phyloP scores from a whole-genome alignment of 2,329 filamentous ascomycete genomes.

The Hirsutella minnesotensis region DNA sequence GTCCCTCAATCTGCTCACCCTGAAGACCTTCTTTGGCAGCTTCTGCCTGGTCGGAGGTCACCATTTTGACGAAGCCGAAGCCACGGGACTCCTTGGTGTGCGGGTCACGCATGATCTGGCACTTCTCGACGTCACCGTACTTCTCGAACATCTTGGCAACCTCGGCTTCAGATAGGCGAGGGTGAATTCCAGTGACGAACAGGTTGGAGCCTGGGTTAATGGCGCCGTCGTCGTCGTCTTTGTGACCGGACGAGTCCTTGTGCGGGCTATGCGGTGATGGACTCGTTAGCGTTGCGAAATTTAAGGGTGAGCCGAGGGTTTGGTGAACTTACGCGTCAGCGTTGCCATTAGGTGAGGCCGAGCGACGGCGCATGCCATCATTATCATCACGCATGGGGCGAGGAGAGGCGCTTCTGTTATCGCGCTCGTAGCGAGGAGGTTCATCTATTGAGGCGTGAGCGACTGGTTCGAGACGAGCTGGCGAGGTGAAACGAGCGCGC shows the following conservation, averaged over 20 bases:
- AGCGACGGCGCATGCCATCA: slow-evolving; percentile 47
- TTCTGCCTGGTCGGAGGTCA: slow-evolving; percentile 86
- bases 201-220: slow-evolving; percentile 94
- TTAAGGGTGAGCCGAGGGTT: no score
- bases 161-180: slow-evolving; percentile 77
- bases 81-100: slow-evolving; percentile 98
- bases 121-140: slow-evolving; percentile 97
- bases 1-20: slow-evolving; percentile 88
- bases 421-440: slow-evolving; percentile 52
- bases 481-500: background rate
- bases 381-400: slow-evolving; percentile 49
- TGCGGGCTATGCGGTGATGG: background rate
- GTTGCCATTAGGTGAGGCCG: slow-evolving; percentile 47
- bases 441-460: slow-evolving; percentile 34
- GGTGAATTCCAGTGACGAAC: slow-evolving; percentile 97
- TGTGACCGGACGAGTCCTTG: slow-evolving; percentile 40
- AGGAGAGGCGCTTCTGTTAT: slow-evolving; percentile 55
- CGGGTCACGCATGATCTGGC: slow-evolving; percentile 98
- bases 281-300: no score
- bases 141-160: slow-evolving; percentile 95
- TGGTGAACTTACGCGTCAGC: slow-evolving; percentile 13
- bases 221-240: slow-evolving; percentile 58
- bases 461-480: background rate
- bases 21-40: slow-evolving; percentile 93
- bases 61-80: slow-evolving; percentile 99